Percentiles rank a stretch among this genome's conserved stretches.
These are phyloP conservation scores for Pythium sukuiense DNA, from an alignment of 352 stramenopile genomes.

Conservation along the genomic window DNA sequence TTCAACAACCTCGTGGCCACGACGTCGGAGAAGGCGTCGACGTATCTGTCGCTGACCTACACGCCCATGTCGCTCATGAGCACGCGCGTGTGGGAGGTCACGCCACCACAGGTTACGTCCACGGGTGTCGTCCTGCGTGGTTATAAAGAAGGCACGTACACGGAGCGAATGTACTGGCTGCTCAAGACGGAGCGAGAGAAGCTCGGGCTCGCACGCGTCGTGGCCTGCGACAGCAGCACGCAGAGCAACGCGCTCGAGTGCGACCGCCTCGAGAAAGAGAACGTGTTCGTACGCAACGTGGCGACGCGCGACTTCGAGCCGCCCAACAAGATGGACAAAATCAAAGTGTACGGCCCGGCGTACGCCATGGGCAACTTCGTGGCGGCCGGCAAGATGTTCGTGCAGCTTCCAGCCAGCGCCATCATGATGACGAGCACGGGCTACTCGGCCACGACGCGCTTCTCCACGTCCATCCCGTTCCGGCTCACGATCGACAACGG, in stretches of 20 bases:
- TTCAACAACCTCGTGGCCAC: constrained; percentile 30
- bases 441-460: constrained; percentile 22
- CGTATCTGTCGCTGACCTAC: constrained; percentile 21
- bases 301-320: constrained; percentile 21
- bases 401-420: constrained; percentile 18
- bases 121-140: constrained; percentile 12
- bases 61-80: constrained; percentile 25
- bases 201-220: constrained; percentile 16
- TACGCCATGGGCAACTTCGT: constrained; percentile 27
- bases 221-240: constrained; percentile 14
- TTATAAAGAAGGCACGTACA: constrained; percentile 26
- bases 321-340: constrained; percentile 20
- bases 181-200: constrained; percentile 19
- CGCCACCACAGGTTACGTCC: background rate
- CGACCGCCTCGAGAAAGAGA: constrained; percentile 20
- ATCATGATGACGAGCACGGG: constrained; percentile 25
- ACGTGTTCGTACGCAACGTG: constrained; percentile 21
- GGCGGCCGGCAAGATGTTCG: constrained; percentile 22
- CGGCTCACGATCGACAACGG: constrained; percentile 11
- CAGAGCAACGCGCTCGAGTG: constrained; percentile 30
- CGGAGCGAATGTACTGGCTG: constrained; percentile 15
- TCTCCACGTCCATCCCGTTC: constrained; percentile 22
- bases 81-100: constrained; percentile 14
- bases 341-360: constrained; percentile 27
- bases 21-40: constrained; percentile 27